Percentiles rank a stretch among this genome's conserved stretches.
Conservation (phyloP, 2,329 filamentous ascomycete species). For the Aspergillus oerlinghausenensis region DNA sequence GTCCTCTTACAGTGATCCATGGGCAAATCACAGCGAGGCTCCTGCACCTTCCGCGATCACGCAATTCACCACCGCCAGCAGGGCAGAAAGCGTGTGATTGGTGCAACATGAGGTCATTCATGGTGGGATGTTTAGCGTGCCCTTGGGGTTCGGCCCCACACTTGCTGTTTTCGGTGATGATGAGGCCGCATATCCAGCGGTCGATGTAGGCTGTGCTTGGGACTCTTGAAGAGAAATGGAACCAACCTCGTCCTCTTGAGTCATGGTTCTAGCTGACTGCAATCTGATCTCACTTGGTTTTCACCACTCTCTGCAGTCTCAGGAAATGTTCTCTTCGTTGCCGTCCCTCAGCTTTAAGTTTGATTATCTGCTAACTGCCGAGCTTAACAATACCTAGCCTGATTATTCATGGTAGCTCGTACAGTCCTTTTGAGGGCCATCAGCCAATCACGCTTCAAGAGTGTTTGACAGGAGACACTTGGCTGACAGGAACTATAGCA, state of each 20-base stretch:
- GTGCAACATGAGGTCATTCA: constrained; percentile 13
- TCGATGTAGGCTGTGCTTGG: neutral
- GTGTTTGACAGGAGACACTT: constrained; percentile 1
- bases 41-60: constrained; percentile 24
- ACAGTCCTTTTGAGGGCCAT: neutral
- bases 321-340: neutral
- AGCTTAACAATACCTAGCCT: neutral
- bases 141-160: neutral
- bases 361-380: too few species aligned
- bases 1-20: constrained; percentile 10
- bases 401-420: neutral
- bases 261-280: neutral
- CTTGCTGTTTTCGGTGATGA: neutral
- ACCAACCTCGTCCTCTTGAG: too few species aligned
- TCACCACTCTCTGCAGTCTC: neutral
- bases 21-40: constrained; percentile 13
- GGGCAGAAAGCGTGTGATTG: constrained; percentile 29
- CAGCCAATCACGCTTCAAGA: neutral
- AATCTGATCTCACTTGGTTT: neutral
- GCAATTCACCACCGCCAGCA: constrained; percentile 30
- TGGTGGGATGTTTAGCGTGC: constrained; percentile 25
- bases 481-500: constrained; percentile 19
- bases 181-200: neutral
- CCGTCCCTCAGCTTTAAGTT: neutral
- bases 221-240: neutral